Evolutionary conservation across 768 basidiomycete genomes (phyloP).

Genomic region (Podaxis sp.): DNA sequence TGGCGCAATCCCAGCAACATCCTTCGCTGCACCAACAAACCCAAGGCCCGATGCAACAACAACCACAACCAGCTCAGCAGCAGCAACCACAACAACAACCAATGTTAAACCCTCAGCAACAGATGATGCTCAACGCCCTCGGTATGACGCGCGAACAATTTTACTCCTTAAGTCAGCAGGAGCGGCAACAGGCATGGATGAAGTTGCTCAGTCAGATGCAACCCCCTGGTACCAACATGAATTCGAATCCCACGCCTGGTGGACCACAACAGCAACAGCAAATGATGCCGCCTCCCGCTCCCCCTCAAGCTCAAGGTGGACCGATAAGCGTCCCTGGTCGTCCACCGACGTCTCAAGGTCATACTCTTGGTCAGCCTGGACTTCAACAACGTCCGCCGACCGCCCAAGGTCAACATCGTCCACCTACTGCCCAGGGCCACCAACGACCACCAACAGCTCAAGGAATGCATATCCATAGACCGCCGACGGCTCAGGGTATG

Average conservation of each 20-base stretch:
- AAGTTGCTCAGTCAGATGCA: slow-evolving; percentile 22
- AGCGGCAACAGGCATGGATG: slow-evolving; percentile 23
- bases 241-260: slow-evolving; percentile 10
- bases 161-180: slow-evolving; percentile 21
- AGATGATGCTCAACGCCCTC: slow-evolving; percentile 21
- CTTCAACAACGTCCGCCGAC: slow-evolving; percentile 6
- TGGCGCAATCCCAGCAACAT: slow-evolving; percentile 15
- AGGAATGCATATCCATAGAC: slow-evolving; percentile 12
- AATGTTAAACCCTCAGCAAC: slow-evolving; percentile 7
- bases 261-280: slow-evolving; percentile 16
- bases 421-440: slow-evolving; percentile 17
- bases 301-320: slow-evolving; percentile 14
- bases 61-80: background rate
- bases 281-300: slow-evolving; percentile 33
- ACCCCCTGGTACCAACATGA: slow-evolving; percentile 22
- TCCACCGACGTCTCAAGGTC: slow-evolving; percentile 9
- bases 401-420: slow-evolving; percentile 14
- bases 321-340: slow-evolving; percentile 14
- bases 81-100: slow-evolving; percentile 5
- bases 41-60: slow-evolving; percentile 4
- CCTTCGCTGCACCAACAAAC: slow-evolving; percentile 19
- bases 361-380: background rate
- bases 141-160: slow-evolving; percentile 31
- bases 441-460: slow-evolving; percentile 15
- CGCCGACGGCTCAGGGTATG: slow-evolving; percentile 10